Evolutionary conservation across 2,329 filamentous ascomycete species (phyloP).

Genomic region (Ceratocystis harringtonii): DNA sequence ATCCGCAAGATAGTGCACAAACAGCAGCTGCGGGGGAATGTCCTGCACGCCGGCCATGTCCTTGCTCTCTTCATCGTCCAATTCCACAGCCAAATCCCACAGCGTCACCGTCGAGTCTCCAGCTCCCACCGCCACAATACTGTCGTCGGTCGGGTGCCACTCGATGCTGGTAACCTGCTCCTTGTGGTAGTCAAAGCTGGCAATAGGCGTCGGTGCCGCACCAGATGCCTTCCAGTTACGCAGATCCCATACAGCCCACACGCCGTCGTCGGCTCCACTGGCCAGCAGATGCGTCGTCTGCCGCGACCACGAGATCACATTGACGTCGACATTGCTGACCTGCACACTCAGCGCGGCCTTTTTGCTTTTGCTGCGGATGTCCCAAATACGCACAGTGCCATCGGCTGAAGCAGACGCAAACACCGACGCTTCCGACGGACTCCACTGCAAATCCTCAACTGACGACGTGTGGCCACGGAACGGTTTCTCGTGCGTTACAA

Average conservation of each 20-base stretch:
- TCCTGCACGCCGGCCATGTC: slow-evolving; percentile 77
- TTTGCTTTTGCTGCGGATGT: slow-evolving; percentile 77
- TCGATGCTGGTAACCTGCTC: slow-evolving; percentile 92
- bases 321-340: slow-evolving; percentile 74
- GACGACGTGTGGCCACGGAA: slow-evolving; percentile 74
- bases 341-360: slow-evolving; percentile 77
- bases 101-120: slow-evolving; percentile 89
- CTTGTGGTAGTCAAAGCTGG: slow-evolving; percentile 87
- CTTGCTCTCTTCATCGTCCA: slow-evolving; percentile 92
- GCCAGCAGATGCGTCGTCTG: slow-evolving; percentile 81
- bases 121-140: slow-evolving; percentile 79
- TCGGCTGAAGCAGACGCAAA: slow-evolving; percentile 91
- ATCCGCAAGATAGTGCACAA: slow-evolving; percentile 90
- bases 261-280: slow-evolving; percentile 81
- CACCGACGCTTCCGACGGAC: slow-evolving; percentile 78
- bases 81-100: slow-evolving; percentile 91
- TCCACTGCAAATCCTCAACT: slow-evolving; percentile 95
- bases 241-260: slow-evolving; percentile 93
- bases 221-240: slow-evolving; percentile 68
- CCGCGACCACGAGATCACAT: slow-evolving; percentile 89
- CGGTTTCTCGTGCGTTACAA: slow-evolving; percentile 69
- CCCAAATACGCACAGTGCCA: slow-evolving; percentile 92
- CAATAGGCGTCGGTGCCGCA: slow-evolving; percentile 62
- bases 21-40: slow-evolving; percentile 84
- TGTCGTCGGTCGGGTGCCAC: slow-evolving; percentile 96